Evolutionary conservation across 2,329 filamentous ascomycete genomes (phyloP).

Genomic region (Botrytis byssoidea): DNA sequence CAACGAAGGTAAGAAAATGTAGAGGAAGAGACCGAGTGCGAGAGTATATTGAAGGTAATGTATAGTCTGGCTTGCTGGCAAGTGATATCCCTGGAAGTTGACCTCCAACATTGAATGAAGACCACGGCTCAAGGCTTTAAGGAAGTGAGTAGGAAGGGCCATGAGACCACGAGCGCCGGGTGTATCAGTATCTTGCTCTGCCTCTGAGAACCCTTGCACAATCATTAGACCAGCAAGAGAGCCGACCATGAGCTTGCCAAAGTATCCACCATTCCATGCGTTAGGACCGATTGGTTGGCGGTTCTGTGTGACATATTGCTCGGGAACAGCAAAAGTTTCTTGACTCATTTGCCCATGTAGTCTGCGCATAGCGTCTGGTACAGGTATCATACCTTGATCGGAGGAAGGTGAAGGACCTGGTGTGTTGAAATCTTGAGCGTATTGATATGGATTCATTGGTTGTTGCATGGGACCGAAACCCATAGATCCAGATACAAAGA

Average conservation of each 20-base stretch:
- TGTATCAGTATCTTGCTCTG: conserved; percentile 60
- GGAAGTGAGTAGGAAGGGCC: conserved; percentile 59
- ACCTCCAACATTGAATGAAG: conserved; percentile 45
- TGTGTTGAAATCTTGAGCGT: conserved; percentile 35
- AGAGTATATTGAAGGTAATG: conserved; percentile 54
- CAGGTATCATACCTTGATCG: conserved; percentile 60
- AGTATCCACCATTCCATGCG: conserved; percentile 59
- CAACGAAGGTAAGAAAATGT: conserved; percentile 54
- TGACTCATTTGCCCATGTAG: conserved; percentile 35
- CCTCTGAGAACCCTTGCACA: conserved; percentile 70
- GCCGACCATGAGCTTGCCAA: conserved; percentile 80
- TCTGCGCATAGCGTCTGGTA: conserved; percentile 61
- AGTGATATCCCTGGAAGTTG: conserved; percentile 54
- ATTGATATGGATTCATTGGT: conserved; percentile 42
- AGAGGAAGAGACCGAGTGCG: conserved; percentile 53
- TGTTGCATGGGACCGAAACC: conserved; percentile 51
- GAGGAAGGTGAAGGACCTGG: conserved; percentile 35
- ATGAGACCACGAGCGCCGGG: conserved; percentile 66
- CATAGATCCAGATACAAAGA: conserved; percentile 76
- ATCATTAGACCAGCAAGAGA: conserved; percentile 91
- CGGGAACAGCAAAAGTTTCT: conserved; percentile 38
- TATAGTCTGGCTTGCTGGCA: conserved; percentile 47
- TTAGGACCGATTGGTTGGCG: conserved; percentile 55
- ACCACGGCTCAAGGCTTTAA: conserved; percentile 49
- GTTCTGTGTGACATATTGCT: conserved; percentile 45